Evolutionary conservation across 1,284 basidiomycete genomes (phyloP), one percentile per base, ranked within the genome.

Genomic region (Boletus sp.): DNA sequence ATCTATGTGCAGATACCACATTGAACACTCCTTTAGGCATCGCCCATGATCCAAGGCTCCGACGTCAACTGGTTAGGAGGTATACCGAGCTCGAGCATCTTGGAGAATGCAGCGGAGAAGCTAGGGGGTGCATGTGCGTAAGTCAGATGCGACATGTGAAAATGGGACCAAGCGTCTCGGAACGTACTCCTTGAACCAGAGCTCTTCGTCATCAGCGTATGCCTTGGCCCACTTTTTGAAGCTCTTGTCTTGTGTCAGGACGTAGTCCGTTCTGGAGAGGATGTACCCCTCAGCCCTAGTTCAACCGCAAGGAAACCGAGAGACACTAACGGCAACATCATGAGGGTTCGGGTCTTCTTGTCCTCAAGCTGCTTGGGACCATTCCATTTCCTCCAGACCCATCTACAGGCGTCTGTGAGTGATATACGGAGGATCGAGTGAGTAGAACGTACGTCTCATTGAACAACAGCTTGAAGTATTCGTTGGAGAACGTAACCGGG

Each of bases 321-420:
- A 37, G 40, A 29, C 16, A 77, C 84, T 46, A 64, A 88, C 85
- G 91, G 91, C 37, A 96, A 73, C 94, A 98, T 98, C 94, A 99
- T 98, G 41, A 99, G 74, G 32, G 80, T 72, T 61, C 79, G 80
- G 40, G 93, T 94, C 70, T 82, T 85, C 80, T 91, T 91, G 75
- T 98, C 94, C 71, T 91, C 83, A 53, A 88, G 85, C 73, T 99
- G 95, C 72, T 92, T 94, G 33, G 94, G 93, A 38, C 94, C 94
- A 54, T 75, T 75, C 91, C 91, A 94, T 70, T 88, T 89, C 69
- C 75, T 84, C 88, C 88, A 91, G 13, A 82, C 78, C 82, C 86
- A 88, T 53, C 79, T 79, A 49, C 25, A 43, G 25, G 25, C 14
- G 8, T 16, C 19, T 22, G 26, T 53, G 25, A 52, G 47, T 9